Base-by-base conservation (phyloP, 2,329 filamentous ascomycete genomes). In the Pseudocercospora cruenta region DNA sequence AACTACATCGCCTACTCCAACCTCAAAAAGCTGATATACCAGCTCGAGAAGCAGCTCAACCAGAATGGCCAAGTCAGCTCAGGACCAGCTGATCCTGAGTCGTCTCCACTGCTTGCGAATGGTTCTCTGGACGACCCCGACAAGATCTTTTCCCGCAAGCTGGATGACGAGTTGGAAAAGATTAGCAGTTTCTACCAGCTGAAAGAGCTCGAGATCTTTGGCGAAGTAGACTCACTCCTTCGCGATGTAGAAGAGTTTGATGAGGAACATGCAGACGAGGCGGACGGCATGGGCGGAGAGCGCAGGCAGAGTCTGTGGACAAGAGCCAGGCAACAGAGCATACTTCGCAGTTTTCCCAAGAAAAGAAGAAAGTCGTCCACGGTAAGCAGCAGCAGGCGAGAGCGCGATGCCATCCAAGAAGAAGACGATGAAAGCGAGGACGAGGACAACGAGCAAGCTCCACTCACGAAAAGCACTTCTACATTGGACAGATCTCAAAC, bases 1-100 rank as follows among this genome's bases (percentile, higher is more conserved):
- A 89, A 98, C 80, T 99, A 99, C 81, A 96, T 99, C 77, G 92
- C 94, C 67, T 99, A 99, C 81, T 97, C 94, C 82, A 98, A 97
- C 77, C 87, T 99, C 74, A 99, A 99, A 85, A 99, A 99, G 84
- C 87, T 97, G 65, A 98, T 99, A 74, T 99, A 98, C 81, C 89
- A 91, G 68, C 91, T 99, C 70, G 95, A 99, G 82, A 96, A 96
- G 79, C 87, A 90, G 62, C 83, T 90, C 61, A 87, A 95, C 78
- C 89, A 90, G 67, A 69, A 62, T 58, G 70, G 70, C 43, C 67
- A 69, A 57, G 58, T 60, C 14, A 62, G 58, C n/a, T 54, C 63
- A 10, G 65, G 62, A 33, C 62, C 54, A 43, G 82, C 87, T 65
- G 94, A 98, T 81, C 87, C 89, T 73, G 95, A 99, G 82, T 90